Base-by-base conservation (phyloP, 2,329 filamentous ascomycete species). In the Tricladium varicosporioides region DNA sequence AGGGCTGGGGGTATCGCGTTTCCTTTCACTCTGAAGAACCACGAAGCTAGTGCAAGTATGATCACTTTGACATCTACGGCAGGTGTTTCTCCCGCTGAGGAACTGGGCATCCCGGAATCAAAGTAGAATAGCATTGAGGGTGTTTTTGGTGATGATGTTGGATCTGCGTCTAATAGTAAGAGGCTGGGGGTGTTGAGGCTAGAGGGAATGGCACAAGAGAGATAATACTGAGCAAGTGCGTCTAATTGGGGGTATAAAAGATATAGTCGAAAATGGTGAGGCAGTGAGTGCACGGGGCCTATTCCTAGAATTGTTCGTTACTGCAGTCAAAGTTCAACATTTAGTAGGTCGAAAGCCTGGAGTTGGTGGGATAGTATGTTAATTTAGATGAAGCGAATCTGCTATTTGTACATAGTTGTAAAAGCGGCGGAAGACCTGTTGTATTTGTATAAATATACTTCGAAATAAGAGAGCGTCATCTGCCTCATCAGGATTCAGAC, bases 1-100 rank as follows among this genome's bases (percentile, higher is more conserved):
- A 85, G 84, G 47, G 77, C 88, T 5, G 84, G 83, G 16, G 86
- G 87, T 0, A 82, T 91, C 22, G 87, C 89, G 0, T 80, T 90
- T 63, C 89, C 89, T 0, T 92, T 92, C 67, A 88, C 82, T 56
- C 70, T 92, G 13, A 80, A 80, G 52, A 81, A 80, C 62, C 80
- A 87, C 16, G 65, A 69, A 19, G 68, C 69, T 2, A 88, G 84
- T 15, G 86, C 86, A 0, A 91, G 87, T 72, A 90, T 88, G 80
- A 73, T 87, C 52, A 91, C 88, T 0, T 72, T 91, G 16, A 71
- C 72, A 27, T 77, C 74, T 59, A 59, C 71, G 2, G 62, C 69
- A 4, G 57, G 66, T 10, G 57, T 68, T 11, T 60, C 57, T 4
- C 67, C 68, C 15, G 52, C 57, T 7, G 53, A 58, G 3, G 65